Conservation (phyloP, 2,329 filamentous ascomycete species). For the Fusarium sambucinum region DNA sequence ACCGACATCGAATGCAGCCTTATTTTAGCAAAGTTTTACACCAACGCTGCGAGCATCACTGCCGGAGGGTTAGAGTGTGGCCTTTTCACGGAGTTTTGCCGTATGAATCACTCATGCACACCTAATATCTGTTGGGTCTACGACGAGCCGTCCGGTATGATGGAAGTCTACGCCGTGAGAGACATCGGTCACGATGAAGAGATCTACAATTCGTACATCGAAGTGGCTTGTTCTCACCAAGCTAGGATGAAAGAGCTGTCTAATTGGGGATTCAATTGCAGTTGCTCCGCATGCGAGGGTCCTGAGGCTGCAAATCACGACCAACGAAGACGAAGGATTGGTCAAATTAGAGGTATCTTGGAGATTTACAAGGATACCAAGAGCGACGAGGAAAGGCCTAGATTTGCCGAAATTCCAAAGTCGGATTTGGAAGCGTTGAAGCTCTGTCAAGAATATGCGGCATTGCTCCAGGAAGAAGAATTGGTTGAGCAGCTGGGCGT, state of each 20-base stretch:
- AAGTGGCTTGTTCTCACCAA: not conserved
- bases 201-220: constrained; percentile 26
- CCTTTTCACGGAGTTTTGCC: constrained; percentile 17
- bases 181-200: constrained; percentile 11
- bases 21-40: constrained; percentile 27
- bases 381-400: not conserved
- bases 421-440: constrained; percentile 8
- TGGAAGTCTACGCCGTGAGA: constrained; percentile 17
- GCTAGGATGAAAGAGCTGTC: constrained; percentile 10
- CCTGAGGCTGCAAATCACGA: constrained; percentile 9
- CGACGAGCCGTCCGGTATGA: constrained; percentile 10
- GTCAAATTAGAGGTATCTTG: constrained; percentile 13
- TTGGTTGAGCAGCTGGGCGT: constrained; percentile 18
- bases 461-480: not conserved
- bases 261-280: constrained; percentile 11
- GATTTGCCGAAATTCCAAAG: constrained; percentile 16
- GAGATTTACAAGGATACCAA: constrained; percentile 5
- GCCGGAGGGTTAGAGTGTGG: constrained; percentile 10
- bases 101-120: constrained; percentile 28
- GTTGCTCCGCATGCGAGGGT: not conserved
- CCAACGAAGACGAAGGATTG: constrained; percentile 19
- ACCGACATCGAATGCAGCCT: constrained; percentile 8
- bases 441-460: not conserved
- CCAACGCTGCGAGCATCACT: constrained; percentile 22
- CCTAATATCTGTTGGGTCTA: constrained; percentile 26